Percentiles rank a stretch among this genome's conserved stretches.
These are phyloP conservation scores for Penicillium griseofulvum DNA, from an alignment of 2,329 filamentous ascomycete species.

Conservation along the genomic window DNA sequence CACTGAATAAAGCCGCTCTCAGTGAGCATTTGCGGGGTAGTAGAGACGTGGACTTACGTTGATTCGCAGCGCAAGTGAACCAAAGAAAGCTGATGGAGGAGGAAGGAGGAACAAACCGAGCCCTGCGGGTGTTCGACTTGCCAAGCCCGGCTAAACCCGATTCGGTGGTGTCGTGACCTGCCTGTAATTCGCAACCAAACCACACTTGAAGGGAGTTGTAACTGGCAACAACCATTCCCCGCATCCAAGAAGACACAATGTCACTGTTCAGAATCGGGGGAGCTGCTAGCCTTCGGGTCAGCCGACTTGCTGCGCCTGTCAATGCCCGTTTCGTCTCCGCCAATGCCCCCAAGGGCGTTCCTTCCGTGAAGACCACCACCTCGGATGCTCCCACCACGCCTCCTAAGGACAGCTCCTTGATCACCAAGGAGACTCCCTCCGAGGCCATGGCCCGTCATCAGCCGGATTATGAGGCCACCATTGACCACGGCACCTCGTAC, in stretches of 20 bases:
- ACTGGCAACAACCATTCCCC: slow-evolving; percentile 28
- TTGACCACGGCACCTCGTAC: slow-evolving; percentile 91
- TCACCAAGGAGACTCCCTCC: slow-evolving; percentile 50
- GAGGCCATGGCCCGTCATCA: slow-evolving; percentile 61
- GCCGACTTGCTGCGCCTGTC: slow-evolving; percentile 29
- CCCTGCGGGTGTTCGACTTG: slow-evolving; percentile 40
- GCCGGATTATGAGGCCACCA: slow-evolving; percentile 75
- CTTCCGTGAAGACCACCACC: slow-evolving; percentile 54
- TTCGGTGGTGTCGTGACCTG: slow-evolving; percentile 34
- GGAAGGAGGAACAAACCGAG: slow-evolving; percentile 29
- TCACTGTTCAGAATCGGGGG: slow-evolving; percentile 61
- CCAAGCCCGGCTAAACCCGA: slow-evolving; percentile 34
- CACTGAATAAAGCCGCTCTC: slow-evolving; percentile 1
- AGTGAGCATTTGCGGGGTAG: not conserved
- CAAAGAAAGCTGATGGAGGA: slow-evolving; percentile 33
- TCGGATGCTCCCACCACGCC: slow-evolving; percentile 44
- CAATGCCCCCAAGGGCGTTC: slow-evolving; percentile 46
- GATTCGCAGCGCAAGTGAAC: slow-evolving; percentile 33
- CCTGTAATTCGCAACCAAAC: slow-evolving; percentile 32
- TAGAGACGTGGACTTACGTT: slow-evolving; percentile 27
- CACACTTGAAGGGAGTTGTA: slow-evolving; percentile 30
- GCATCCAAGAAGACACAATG: slow-evolving; percentile 50
- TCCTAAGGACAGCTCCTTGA: slow-evolving; percentile 45
- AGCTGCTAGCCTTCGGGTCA: slow-evolving; percentile 34
- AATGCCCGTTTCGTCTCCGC: slow-evolving; percentile 38